Percentiles rank a stretch among this genome's conserved stretches.
These are phyloP conservation scores for Microcyclospora tardicrescens DNA, from an alignment of 2,329 filamentous ascomycete species.

Conservation along the genomic window DNA sequence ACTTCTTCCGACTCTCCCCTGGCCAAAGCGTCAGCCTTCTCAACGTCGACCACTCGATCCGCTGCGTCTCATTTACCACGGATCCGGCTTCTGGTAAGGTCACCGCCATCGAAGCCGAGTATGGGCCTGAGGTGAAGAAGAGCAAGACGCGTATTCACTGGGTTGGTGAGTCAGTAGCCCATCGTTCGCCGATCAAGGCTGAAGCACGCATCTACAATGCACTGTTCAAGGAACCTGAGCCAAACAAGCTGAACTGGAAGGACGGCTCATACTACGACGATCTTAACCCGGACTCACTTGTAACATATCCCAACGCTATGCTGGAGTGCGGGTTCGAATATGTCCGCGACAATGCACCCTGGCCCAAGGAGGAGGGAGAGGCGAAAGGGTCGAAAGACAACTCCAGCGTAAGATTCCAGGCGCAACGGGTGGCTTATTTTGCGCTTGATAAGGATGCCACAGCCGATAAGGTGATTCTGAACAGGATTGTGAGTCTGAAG, in stretches of 20 bases:
- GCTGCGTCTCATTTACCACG: constrained; percentile 54
- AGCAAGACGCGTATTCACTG: constrained; percentile 62
- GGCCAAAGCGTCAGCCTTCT: constrained; percentile 63
- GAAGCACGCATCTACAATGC: constrained; percentile 69
- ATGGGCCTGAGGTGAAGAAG: constrained; percentile 49
- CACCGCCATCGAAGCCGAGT: constrained; percentile 51
- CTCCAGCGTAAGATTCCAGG: constrained; percentile 78
- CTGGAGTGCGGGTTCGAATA: constrained; percentile 77
- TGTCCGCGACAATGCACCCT: constrained; percentile 58
- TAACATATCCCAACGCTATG: constrained; percentile 63
- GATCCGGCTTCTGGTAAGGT: constrained; percentile 52
- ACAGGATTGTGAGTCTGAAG: constrained; percentile 84
- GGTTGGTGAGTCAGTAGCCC: constrained; percentile 58
- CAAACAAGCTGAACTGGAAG: constrained; percentile 52
- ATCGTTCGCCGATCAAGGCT: constrained; percentile 46
- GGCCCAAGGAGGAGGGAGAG: constrained; percentile 68
- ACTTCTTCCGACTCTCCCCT: constrained; percentile 68
- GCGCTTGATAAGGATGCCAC: constrained; percentile 61
- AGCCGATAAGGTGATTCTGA: constrained; percentile 70
- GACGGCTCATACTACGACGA: constrained; percentile 73
- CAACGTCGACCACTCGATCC: constrained; percentile 57
- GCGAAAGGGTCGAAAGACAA: constrained; percentile 44
- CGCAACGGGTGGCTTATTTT: constrained; percentile 78
- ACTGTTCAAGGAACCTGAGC: constrained; percentile 78
- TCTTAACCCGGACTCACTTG: constrained; percentile 71